A percentile compares a stretch with the other conserved stretches of the same genome.
phyloP scores from a whole-genome alignment of 306 rosid species.

The Vigna hirtella region DNA sequence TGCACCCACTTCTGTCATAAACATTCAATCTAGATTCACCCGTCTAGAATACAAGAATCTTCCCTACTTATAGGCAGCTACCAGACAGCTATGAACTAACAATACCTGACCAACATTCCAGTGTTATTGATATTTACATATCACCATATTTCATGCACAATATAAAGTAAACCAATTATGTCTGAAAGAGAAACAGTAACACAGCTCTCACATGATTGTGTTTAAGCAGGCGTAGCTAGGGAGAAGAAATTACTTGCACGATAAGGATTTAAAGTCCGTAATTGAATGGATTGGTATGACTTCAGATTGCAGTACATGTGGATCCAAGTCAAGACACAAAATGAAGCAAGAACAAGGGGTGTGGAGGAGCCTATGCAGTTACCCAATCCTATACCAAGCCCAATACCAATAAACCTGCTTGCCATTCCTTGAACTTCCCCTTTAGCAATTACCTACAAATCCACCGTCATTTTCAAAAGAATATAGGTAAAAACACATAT shows the following conservation, averaged over 20 bases:
- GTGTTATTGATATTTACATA: too few species aligned
- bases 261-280: slow-evolving; percentile 91
- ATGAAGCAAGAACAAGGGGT: slow-evolving; percentile 76
- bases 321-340: slow-evolving; percentile 77
- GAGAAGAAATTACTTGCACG: slow-evolving; percentile 78
- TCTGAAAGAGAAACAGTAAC: slow-evolving; percentile 17
- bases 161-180: slow-evolving; percentile 18
- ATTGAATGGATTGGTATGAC: slow-evolving; percentile 87
- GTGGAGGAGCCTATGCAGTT: slow-evolving; percentile 78
- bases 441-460: slow-evolving; percentile 88
- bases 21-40: too few species aligned
- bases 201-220: slow-evolving; percentile 18
- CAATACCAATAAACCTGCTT: slow-evolving; percentile 87
- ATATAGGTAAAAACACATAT: background rate
- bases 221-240: slow-evolving; percentile 36
- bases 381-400: slow-evolving; percentile 86
- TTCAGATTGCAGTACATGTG: slow-evolving; percentile 98
- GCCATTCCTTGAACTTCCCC: slow-evolving; percentile 99
- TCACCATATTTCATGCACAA: background rate
- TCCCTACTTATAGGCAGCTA: too few species aligned
- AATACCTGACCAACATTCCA: too few species aligned
- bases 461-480: slow-evolving; percentile 36
- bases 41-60: too few species aligned
- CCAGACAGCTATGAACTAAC: too few species aligned
- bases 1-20: too few species aligned